Evolutionary conservation across 805 yeast species (phyloP).

Genomic region (Metschnikowia similis): DNA sequence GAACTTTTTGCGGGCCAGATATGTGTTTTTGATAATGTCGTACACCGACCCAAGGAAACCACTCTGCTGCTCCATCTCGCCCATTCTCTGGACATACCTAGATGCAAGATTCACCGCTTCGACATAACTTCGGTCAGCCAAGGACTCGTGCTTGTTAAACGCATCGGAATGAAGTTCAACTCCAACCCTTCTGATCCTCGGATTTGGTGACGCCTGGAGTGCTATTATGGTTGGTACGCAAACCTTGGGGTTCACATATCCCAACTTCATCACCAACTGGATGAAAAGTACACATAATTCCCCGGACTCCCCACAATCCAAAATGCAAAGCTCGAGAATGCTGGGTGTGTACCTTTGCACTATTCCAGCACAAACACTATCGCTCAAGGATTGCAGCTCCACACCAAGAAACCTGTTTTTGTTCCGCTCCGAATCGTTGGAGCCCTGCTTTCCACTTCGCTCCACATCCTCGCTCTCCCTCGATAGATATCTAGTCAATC

Average conservation of each 20-base stretch:
- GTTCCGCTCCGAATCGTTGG: slow-evolving; percentile 34
- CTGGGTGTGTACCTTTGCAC: slow-evolving; percentile 56
- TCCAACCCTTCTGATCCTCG: slow-evolving; percentile 45
- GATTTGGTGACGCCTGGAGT: slow-evolving; percentile 50
- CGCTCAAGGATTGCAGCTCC: slow-evolving; percentile 46
- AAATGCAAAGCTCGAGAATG: slow-evolving; percentile 47
- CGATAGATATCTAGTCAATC: slow-evolving; percentile 54
- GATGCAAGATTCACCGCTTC: slow-evolving; percentile 61
- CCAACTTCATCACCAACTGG: slow-evolving; percentile 53
- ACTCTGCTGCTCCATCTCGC: slow-evolving; percentile 24
- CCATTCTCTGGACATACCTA: slow-evolving; percentile 28
- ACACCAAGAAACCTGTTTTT: slow-evolving; percentile 48
- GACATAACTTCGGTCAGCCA: slow-evolving; percentile 60
- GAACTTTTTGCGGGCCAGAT: slow-evolving; percentile 40
- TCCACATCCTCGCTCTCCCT: slow-evolving; percentile 53
- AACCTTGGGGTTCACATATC: slow-evolving; percentile 70
- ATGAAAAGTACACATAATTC: slow-evolving; percentile 51
- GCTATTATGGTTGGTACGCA: slow-evolving; percentile 71
- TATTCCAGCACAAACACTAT: slow-evolving; percentile 62
- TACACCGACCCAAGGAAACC: slow-evolving; percentile 39
- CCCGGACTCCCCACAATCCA: slow-evolving; percentile 44
- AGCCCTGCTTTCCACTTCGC: slow-evolving; percentile 19
- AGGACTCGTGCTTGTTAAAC: slow-evolving; percentile 63
- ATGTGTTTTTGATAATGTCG: slow-evolving; percentile 36
- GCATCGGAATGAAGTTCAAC: slow-evolving; percentile 49